A percentile compares a stretch with the other conserved stretches of the same genome.
Evolutionary conservation across 352 stramenopile species (phyloP).

Genomic region (Blastocystis sp.): DNA sequence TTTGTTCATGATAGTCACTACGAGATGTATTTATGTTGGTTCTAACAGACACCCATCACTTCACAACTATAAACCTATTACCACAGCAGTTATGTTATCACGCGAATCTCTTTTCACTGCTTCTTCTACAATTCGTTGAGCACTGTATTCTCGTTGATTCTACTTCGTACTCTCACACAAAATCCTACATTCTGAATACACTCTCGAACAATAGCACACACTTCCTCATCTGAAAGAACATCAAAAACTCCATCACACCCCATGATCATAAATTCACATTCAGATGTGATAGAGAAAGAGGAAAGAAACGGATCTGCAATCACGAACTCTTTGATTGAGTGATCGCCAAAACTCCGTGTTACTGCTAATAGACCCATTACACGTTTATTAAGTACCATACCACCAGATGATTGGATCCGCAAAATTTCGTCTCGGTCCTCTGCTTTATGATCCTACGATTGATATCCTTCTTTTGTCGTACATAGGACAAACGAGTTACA

Average conservation of each 20-base stretch:
- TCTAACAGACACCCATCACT: too few relatives aligned
- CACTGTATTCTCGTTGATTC: neutral
- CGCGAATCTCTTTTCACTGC: conserved; percentile 22
- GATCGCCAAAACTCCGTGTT: conserved; percentile 58
- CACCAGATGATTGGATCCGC: conserved; percentile 13
- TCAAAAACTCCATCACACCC: conserved; percentile 59
- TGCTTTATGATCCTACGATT: conserved; percentile 57
- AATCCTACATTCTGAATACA: neutral
- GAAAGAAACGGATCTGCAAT: conserved; percentile 35
- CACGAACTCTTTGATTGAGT: conserved; percentile 59
- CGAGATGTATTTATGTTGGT: too few relatives aligned
- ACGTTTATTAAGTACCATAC: conserved; percentile 54
- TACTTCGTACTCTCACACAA: neutral
- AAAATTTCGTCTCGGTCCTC: conserved; percentile 15
- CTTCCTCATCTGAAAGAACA: conserved; percentile 55
- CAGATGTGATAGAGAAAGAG: conserved; percentile 1
- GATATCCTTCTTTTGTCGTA: neutral
- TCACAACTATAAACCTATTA: conserved; percentile 39
- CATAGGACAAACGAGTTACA: conserved; percentile 36
- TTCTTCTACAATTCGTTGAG: conserved; percentile 31
- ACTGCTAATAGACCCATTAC: conserved; percentile 54
- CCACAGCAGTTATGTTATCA: conserved; percentile 55
- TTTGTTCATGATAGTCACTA: neutral
- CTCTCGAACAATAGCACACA: conserved; percentile 37
- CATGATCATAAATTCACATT: conserved; percentile 34